Conservation (phyloP, 2,329 filamentous ascomycete genomes). For the Ophiosphaerella narmari region DNA sequence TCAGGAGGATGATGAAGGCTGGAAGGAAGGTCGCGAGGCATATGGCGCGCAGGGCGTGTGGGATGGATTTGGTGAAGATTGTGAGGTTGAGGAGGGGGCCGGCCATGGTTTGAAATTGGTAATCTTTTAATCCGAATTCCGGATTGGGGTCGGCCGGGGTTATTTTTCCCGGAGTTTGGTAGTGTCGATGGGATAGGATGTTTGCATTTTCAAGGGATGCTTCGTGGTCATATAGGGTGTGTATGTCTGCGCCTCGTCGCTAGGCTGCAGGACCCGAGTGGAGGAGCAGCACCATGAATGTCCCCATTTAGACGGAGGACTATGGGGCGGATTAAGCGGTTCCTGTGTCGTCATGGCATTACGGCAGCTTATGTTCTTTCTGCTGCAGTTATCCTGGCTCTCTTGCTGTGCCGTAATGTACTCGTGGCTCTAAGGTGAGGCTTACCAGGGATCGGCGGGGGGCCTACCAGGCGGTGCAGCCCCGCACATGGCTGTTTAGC, state of each 20-base stretch:
- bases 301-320: too few relatives aligned
- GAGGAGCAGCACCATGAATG: too few relatives aligned
- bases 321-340: too few relatives aligned
- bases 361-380: not conserved
- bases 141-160: too few relatives aligned
- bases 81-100: slow-evolving; percentile 26
- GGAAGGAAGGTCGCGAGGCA: slow-evolving; percentile 28
- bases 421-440: not conserved
- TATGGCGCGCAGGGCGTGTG: slow-evolving; percentile 30
- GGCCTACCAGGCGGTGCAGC: slow-evolving; percentile 12
- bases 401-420: not conserved
- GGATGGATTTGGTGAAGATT: slow-evolving; percentile 27
- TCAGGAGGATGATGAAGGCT: slow-evolving; percentile 32
- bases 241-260: not conserved
- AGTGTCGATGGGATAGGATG: not conserved
- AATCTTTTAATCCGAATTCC: not conserved
- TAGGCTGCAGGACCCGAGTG: too few relatives aligned
- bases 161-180: not conserved
- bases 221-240: not conserved
- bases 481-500: too few relatives aligned
- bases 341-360: too few relatives aligned
- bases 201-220: not conserved
- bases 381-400: not conserved
- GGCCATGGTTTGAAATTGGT: not conserved
- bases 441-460: slow-evolving; percentile 9